Evolutionary conservation across 2,329 filamentous ascomycete genomes (phyloP), one percentile per base, ranked within the genome.

Genomic region (Arthrinium puccinioides): DNA sequence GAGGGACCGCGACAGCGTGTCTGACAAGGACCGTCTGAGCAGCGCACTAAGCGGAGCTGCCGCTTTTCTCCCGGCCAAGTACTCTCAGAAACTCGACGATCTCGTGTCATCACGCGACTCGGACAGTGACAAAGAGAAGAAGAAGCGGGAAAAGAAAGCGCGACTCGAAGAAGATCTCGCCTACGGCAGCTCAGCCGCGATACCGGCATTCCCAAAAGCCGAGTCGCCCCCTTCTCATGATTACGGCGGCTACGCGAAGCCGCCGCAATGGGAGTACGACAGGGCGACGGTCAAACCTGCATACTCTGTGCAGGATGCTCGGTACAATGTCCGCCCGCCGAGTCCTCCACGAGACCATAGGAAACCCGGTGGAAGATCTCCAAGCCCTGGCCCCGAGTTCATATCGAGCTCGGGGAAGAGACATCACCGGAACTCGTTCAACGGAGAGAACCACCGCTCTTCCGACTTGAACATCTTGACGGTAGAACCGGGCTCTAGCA

Each of bases 121-220:
- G 8, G 55, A 59, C 32, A 48, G 46, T 10, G 59, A 60, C 36
- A 54, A 55, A 37, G 56, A 57, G 39, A 47, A 46, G 29, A 57
- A 50, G 34, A 60, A 56, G 38, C 47, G 51, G 40, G 48, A 53
- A 19, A 60, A 55, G 40, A 59, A 56, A 43, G 54, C 55, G 36
- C 52, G 40, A 20, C 36, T 55, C n/a, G 66, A 70, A 21, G 67
- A 71, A 4, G 66, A 72, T 39, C 55, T 76, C 9, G 70, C 70
- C 4, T 77, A 77, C 43, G 73, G 73, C 21, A 57, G 49, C 43
- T 41, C 41, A 24, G 32, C 47, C 15, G 39, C 43, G 25, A 23
- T 39, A 32, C 36, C 43, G 21, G 32, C 32, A 38, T 33, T 33
- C 6, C 20, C 31, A 20, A 33, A 20, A 23, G 18, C 11, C 18